Base-by-base conservation (phyloP, 129 eudicot genomes). In the Arctium lappa region DNA sequence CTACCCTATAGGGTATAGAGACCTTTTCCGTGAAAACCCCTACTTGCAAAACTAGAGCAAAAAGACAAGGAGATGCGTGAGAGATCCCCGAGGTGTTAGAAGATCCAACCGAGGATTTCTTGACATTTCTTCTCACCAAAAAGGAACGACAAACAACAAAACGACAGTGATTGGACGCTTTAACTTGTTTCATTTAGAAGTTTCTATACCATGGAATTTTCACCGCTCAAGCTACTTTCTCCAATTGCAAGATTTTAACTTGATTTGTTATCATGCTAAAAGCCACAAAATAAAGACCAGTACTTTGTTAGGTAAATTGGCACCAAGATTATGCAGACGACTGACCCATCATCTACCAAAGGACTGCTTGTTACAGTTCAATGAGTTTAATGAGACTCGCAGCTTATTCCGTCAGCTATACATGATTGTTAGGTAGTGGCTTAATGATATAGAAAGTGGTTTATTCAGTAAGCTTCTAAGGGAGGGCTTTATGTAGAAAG, bases 91-190 rank as follows among this genome's bases (percentile, higher is more conserved):
- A 31, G 53, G 80, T n/a, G 37, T 60, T 60, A 6, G 6, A 62
- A 81, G 74, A 81, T 60, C 32, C 74, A 81, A 81, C 80, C 66
- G 74, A 81, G 79, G 68, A 81, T 38, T 81, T 81, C 8, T 60
- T 34, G 22, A 40, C 37, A 22, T 5, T 56, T 81, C 65, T 74
- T 73, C 85, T 72, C 60, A 16, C 44, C 3, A 27, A 74, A 11
- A 38, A 73, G 46, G 74, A 37, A 46, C 78, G 37, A 60, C 4
- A 34, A 53, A 36, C 29, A 50, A 53, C 29, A 30, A 56, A 76
- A 42, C 30, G 80, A 75, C 37, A 9, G 16, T 74, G 75, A 46
- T 42, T 32, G 69, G 75, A 80, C 37, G 30, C 32, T 77, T 46
- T 77, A 69, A 77, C 82, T 50, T 48, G 71, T 83, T 83, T 70